phyloP scores from a whole-genome alignment of 2,329 filamentous ascomycete species.

The Cladosporium sp. region DNA sequence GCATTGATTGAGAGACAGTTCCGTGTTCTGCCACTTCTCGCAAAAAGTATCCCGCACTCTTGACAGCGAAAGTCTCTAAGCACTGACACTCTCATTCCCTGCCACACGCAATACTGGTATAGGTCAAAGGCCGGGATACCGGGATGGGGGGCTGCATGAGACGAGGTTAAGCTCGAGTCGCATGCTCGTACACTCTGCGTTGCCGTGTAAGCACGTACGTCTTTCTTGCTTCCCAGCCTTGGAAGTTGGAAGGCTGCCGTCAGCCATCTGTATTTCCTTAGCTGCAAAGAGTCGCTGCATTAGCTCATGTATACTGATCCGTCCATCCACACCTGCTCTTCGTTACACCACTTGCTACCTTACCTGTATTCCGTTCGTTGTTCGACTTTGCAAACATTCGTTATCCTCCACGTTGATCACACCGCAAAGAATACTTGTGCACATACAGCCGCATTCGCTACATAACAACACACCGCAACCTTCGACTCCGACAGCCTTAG shows the following conservation, averaged over 20 bases:
- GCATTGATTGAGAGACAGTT: background rate
- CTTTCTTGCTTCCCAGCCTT: background rate
- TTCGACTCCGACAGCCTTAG: background rate
- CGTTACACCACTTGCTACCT: background rate
- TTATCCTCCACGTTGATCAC: background rate
- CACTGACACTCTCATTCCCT: background rate
- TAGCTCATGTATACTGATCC: constrained; percentile 3
- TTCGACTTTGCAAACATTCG: background rate
- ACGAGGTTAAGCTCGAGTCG: background rate
- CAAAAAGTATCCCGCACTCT: background rate
- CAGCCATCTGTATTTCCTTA: constrained; percentile 9
- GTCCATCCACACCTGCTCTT: background rate
- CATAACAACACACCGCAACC: background rate
- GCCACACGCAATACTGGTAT: background rate
- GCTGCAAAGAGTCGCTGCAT: background rate
- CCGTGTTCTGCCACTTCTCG: background rate
- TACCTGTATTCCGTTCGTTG: background rate
- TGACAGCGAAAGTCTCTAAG: background rate
- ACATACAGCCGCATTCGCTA: background rate
- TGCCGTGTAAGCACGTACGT: constrained; percentile 3
- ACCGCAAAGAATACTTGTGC: background rate
- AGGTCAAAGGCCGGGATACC: background rate
- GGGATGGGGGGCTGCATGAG: background rate
- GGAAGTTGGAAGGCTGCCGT: background rate
- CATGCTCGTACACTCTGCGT: background rate